These are phyloP conservation scores for Vanrija sp. DNA, from an alignment of 1,284 basidiomycete genomes.

Conservation along the genomic window DNA sequence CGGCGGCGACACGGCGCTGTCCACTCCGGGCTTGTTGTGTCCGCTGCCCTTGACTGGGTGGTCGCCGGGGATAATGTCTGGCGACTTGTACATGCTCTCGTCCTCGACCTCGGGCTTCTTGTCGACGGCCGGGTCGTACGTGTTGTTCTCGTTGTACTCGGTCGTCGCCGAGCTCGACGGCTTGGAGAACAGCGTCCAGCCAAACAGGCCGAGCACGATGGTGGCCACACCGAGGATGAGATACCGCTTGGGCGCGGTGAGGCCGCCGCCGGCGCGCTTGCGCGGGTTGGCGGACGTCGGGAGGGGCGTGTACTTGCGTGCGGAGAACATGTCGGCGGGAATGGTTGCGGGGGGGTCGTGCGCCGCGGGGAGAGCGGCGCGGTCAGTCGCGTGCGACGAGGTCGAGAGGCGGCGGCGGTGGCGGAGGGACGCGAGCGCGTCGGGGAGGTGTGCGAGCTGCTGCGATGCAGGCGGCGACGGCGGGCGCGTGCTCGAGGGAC, in stretches of 20 bases:
- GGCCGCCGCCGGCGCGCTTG: slow-evolving; percentile 31
- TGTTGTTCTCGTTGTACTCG: slow-evolving; percentile 30
- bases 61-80: slow-evolving; percentile 27
- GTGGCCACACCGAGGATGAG: slow-evolving; percentile 22
- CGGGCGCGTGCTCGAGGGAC: too few relatives aligned
- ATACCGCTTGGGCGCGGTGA: slow-evolving; percentile 41
- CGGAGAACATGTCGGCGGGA: slow-evolving; percentile 33
- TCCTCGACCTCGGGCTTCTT: slow-evolving; percentile 25
- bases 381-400: too few relatives aligned
- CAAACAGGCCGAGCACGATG: neutral
- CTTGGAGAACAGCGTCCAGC: slow-evolving; percentile 3
- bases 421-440: too few relatives aligned
- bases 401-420: too few relatives aligned
- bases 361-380: neutral
- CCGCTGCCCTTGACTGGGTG: slow-evolving; percentile 5
- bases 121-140: slow-evolving; percentile 33
- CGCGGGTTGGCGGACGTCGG: slow-evolving; percentile 34
- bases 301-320: slow-evolving; percentile 42
- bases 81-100: slow-evolving; percentile 20
- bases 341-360: neutral
- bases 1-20: neutral
- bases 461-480: too few relatives aligned
- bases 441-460: too few relatives aligned
- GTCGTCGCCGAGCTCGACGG: slow-evolving; percentile 8
- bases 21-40: neutral